Evolutionary conservation across 2,329 filamentous ascomycete species (phyloP), one percentile per base, ranked within the genome.

Genomic region (Zasmidium angulare): DNA sequence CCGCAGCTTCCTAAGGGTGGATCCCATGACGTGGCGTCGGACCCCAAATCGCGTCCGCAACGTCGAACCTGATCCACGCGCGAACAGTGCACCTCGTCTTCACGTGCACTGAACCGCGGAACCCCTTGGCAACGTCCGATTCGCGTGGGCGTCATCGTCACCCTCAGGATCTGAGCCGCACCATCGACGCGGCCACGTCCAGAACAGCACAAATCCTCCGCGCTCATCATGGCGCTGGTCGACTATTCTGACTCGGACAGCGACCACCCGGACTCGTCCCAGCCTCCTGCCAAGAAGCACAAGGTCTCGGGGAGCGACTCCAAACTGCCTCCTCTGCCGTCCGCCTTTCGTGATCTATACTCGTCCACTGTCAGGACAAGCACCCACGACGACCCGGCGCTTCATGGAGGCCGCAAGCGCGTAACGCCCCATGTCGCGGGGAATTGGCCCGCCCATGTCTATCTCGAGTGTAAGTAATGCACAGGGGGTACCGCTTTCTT

Each of bases 391-490:
- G 89, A 96, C 71, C 92, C 93, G 0, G 81, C 82, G 60, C 80
- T 98, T 59, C 95, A 99, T 74, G 89, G 89, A 29, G 95, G 95
- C 55, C 87, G 93, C 49, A 91, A 88, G 71, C 85, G 95, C 46
- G 84, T 88, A 58, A 89, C 86, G 51, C 93, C 93, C 22, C 95
- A 99, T 75, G 81, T 93, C 23, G 85, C 87, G 60, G 95, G 95
- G 61, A 91, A 92, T 74, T 99, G 95, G 95, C 91, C 93, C 1
- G 91, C 88, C 31, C 93, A 98, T 76, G 73, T 98, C 49, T 98
- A 96, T 74, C 81, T 96, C 58, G 93, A 98, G 78, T 99, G 95
- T 96, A 81, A 77, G 86, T 79, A 50, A 50, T 21, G 50, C 12
- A 43, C 9, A 43, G 36, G 36, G 36, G n/a, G 36, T 43, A 43